Evolutionary conservation across 148 eudicot species (phyloP), one percentile per base, ranked within the genome.

Genomic region (Rhododendron henanense): DNA sequence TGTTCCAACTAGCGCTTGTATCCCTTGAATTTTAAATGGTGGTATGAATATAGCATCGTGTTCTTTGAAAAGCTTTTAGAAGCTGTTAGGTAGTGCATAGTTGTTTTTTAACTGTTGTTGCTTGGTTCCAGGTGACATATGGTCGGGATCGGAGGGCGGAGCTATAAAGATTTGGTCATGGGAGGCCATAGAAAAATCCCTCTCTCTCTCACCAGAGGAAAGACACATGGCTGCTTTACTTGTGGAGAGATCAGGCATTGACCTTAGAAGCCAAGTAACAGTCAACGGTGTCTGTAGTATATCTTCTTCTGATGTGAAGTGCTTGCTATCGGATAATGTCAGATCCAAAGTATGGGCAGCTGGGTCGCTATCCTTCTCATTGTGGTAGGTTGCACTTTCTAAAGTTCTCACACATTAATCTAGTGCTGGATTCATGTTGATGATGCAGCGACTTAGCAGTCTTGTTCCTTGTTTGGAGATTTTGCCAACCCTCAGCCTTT

Each of bases 101-200:
- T 47, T 45, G 41, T 28, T 25, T 63, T 63, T n/a, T 35, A 4
- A 37, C 41, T 19, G 25, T 6, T 47, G 28, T 39, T 28, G 48
- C 47, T 83, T 80, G 73, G 67, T 50, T 82, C 76, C 89, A 95
- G 99, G 99, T 88, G 98, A 97, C 88, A 71, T 97, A 83, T 95
- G 99, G 99, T 89, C 96, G 25, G 98, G 98, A 73, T 92, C 91
- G 71, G 99, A 97, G 88, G 93, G 93, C 10, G 99, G 99, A 31
- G 84, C 86, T 73, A 94, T 97, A 86, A 92, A 90, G 79, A 91
- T 97, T 23, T 97, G 99, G 98, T 93, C 98, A 1, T 97, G 96
- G 98, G 99, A 97, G 87, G 84, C 98, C 11, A 87, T 97, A 53
- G 96, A 93, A 88, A 97, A 97, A 86, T 95, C 98, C 14, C 91